Percentiles rank a stretch among this genome's conserved stretches.
phyloP scores from a whole-genome alignment of 1,284 basidiomycete species.

The Marasmius tenuissimus region DNA sequence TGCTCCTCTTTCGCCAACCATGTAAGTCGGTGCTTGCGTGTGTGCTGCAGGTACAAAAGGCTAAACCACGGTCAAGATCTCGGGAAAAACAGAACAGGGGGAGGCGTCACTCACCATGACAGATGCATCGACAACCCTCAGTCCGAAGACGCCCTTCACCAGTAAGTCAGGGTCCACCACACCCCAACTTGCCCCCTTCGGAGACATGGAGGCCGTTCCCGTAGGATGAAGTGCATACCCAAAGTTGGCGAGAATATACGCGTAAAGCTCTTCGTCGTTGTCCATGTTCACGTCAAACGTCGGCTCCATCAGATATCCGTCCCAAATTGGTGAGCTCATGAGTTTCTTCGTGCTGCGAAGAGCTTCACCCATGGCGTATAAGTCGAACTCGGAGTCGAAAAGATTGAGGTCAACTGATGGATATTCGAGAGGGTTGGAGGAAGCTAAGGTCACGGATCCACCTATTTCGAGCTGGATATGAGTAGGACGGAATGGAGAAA shows the following conservation, averaged over 20 bases:
- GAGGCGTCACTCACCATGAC: constrained; percentile 26
- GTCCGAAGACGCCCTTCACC: constrained; percentile 33
- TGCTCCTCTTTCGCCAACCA: constrained; percentile 1
- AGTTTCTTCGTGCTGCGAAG: neutral
- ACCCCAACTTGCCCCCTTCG: constrained; percentile 19
- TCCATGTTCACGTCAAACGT: neutral
- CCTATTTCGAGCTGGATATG: neutral
- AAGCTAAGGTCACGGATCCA: neutral
- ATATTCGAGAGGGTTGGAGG: neutral
- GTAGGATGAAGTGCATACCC: neutral
- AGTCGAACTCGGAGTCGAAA: neutral
- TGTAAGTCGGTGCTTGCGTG: constrained; percentile 1
- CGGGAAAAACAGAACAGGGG: neutral
- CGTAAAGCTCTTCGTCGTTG: neutral
- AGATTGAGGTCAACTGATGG: neutral
- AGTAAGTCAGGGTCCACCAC: constrained; percentile 41
- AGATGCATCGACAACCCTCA: constrained; percentile 30
- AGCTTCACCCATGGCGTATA: neutral
- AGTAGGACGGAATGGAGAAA: neutral
- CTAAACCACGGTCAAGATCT: neutral
- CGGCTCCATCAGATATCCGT: neutral
- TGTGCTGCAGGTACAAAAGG: neutral
- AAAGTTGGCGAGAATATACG: neutral
- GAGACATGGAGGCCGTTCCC: neutral
- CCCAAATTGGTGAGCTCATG: neutral